Percentiles rank a stretch among this genome's conserved stretches.
phyloP scores from a whole-genome alignment of 2,329 filamentous ascomycete species.

The Fusarium foetens region DNA sequence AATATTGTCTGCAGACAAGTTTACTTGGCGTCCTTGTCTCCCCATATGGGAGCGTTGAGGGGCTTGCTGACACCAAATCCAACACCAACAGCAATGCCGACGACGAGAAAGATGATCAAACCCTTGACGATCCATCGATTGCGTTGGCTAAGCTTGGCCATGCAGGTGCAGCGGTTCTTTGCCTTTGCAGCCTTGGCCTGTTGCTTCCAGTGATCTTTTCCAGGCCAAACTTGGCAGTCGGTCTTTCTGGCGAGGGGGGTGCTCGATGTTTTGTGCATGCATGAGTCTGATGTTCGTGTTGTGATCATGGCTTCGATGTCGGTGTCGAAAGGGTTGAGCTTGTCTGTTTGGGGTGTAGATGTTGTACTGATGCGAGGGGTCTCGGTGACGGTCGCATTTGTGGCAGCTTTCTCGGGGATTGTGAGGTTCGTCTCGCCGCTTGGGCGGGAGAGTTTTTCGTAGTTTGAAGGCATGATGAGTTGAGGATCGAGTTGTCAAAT shows the following conservation, averaged over 20 bases:
- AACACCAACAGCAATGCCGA: conserved; percentile 65
- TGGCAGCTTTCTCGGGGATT: conserved; percentile 47
- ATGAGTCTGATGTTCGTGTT: conserved; percentile 39
- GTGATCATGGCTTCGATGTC: conserved; percentile 66
- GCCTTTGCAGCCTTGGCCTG: conserved; percentile 67
- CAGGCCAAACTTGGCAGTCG: conserved; percentile 69
- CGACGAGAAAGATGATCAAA: conserved; percentile 60
- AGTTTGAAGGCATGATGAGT: conserved; percentile 42
- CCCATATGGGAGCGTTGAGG: conserved; percentile 68
- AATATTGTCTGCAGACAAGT: neutral
- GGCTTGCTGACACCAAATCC: conserved; percentile 71
- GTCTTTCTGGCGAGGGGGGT: conserved; percentile 49
- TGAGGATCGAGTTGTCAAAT: neutral
- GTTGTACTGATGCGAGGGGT: conserved; percentile 50
- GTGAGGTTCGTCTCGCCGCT: conserved; percentile 40
- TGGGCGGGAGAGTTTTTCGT: conserved; percentile 42
- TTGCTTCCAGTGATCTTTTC: conserved; percentile 67
- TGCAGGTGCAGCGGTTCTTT: conserved; percentile 61
- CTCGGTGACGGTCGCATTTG: conserved; percentile 38
- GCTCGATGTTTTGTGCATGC: conserved; percentile 47
- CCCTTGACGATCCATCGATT: conserved; percentile 61
- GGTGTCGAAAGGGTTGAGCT: conserved; percentile 65
- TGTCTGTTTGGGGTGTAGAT: conserved; percentile 57
- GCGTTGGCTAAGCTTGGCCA: conserved; percentile 64
- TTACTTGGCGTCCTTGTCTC: conserved; percentile 46